Conservation (phyloP, 2,329 filamentous ascomycete species). For the Microdochium nivale region DNA sequence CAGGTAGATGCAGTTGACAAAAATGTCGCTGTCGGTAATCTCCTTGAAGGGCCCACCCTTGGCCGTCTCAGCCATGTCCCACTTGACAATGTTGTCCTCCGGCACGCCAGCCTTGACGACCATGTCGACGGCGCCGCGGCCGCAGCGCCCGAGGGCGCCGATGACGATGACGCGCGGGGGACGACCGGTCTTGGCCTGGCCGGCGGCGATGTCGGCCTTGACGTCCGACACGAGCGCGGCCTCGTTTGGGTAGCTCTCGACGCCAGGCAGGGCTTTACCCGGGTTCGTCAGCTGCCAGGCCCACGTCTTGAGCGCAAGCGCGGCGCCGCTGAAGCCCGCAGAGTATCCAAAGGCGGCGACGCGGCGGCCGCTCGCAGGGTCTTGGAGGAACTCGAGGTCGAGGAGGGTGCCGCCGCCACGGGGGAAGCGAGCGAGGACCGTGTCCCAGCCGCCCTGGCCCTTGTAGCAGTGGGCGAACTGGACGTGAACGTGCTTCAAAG, state of each 20-base stretch:
- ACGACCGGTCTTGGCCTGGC: constrained; percentile 55
- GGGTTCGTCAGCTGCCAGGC: constrained; percentile 70
- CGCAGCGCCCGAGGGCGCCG: constrained; percentile 76
- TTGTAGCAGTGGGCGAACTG: constrained; percentile 72
- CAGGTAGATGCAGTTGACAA: constrained; percentile 88
- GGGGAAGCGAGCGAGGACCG: constrained; percentile 70
- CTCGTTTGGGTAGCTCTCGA: constrained; percentile 67
- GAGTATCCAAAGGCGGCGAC: constrained; percentile 67
- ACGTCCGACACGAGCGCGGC: constrained; percentile 63
- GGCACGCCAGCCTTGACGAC: constrained; percentile 67
- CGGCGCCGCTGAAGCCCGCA: constrained; percentile 68
- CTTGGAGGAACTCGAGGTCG: constrained; percentile 80
- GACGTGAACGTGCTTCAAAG: constrained; percentile 64
- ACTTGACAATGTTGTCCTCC: constrained; percentile 55
- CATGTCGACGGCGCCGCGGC: constrained; percentile 74
- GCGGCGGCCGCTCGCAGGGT: constrained; percentile 55
- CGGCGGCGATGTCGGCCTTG: constrained; percentile 59
- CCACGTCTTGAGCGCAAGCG: constrained; percentile 73
- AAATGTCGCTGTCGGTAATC: constrained; percentile 67
- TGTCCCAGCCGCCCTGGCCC: constrained; percentile 69
- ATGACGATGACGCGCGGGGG: constrained; percentile 74
- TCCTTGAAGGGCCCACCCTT: constrained; percentile 70
- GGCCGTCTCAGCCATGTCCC: constrained; percentile 73
- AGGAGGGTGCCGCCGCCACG: constrained; percentile 68
- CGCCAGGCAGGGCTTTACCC: constrained; percentile 55